Base-by-base conservation (phyloP, 345 rosid genomes). In the Laguncularia racemosa region DNA sequence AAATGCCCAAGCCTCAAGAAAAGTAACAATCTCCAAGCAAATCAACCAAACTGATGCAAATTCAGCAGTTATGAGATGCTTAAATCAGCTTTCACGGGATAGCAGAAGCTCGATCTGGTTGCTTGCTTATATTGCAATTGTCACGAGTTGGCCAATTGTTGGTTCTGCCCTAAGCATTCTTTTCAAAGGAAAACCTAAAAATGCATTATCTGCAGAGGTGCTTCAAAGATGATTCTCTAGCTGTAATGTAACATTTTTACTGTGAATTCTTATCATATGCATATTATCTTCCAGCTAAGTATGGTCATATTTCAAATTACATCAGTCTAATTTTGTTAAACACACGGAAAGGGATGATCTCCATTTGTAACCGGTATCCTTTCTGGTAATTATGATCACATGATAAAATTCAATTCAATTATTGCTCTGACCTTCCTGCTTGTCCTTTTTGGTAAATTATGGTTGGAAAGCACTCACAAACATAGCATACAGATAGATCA, bases 71-170 rank as follows among this genome's bases (percentile, higher is more conserved):
- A 75, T 61, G 61, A 80, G 81, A 66, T 71, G 69, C 64, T 46
- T 80, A 46, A 68, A 67, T 61, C 76, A 63, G 58, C 67, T 91
- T 48, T 69, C 66, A 12, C 60, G 52, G 44, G 68, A 60, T 63
- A 76, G 62, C 13, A 60, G 67, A 63, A 68, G 44, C 52, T 74
- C 91, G 0, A 58, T 77, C 45, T 78, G 93, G 89, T 59, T 75
- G 67, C 80, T 89, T 46, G 79, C 70, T 49, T 81, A 78, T 64
- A 52, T 86, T 66, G 89, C 92, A 12, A 16, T 86, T 19, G 57
- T 75, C 20, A 71, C 86, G 44, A 71, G 86, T 55, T 82, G 88
- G 77, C 95, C 96, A 16, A 43, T 82, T 50, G 66, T 86, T 14
- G 84, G 91, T 12, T 69, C 84, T 47, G 71, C 68, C 33, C 44